These are phyloP conservation scores for Yamadazyma sp. DNA, from an alignment of 1,139 yeast genomes.

Conservation along the genomic window DNA sequence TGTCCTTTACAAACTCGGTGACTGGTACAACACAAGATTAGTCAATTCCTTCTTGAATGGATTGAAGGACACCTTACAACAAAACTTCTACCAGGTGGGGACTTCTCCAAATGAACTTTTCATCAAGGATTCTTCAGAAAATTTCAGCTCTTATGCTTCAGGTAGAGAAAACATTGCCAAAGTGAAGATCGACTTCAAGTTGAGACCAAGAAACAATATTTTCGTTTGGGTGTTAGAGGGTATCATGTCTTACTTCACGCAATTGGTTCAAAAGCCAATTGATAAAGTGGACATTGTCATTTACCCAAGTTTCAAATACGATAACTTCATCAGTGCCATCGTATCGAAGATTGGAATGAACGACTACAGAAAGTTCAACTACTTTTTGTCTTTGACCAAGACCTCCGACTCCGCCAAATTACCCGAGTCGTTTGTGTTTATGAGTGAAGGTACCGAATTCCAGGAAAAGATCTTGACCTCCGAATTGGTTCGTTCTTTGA, in stretches of 20 bases:
- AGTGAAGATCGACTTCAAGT: slow-evolving; percentile 58
- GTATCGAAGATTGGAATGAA: slow-evolving; percentile 87
- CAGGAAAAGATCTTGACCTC: slow-evolving; percentile 60
- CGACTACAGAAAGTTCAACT: slow-evolving; percentile 69
- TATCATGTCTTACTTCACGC: slow-evolving; percentile 55
- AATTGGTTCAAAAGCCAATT: slow-evolving; percentile 48
- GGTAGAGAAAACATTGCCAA: slow-evolving; percentile 80
- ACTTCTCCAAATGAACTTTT: slow-evolving; percentile 49
- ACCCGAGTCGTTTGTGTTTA: slow-evolving; percentile 77
- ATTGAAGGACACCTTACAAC: slow-evolving; percentile 48
- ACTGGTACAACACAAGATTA: slow-evolving; percentile 52
- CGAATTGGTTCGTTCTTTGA: slow-evolving; percentile 48
- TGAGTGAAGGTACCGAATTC: slow-evolving; percentile 86
- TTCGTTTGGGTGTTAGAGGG: slow-evolving; percentile 62
- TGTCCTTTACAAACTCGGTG: slow-evolving; percentile 56
- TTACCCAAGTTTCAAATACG: slow-evolving; percentile 57
- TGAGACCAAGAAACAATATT: slow-evolving; percentile 80
- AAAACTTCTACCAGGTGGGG: slow-evolving; percentile 83
- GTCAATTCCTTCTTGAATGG: slow-evolving; percentile 53
- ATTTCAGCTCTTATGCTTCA: slow-evolving; percentile 77
- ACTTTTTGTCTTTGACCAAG: slow-evolving; percentile 80
- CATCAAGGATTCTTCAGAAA: slow-evolving; percentile 69
- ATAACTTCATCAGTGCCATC: slow-evolving; percentile 75
- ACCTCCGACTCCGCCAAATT: slow-evolving; percentile 69
- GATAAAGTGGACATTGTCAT: slow-evolving; percentile 66